Evolutionary conservation across 352 stramenopile species (phyloP).

Genomic region (Phytopythium litorale): DNA sequence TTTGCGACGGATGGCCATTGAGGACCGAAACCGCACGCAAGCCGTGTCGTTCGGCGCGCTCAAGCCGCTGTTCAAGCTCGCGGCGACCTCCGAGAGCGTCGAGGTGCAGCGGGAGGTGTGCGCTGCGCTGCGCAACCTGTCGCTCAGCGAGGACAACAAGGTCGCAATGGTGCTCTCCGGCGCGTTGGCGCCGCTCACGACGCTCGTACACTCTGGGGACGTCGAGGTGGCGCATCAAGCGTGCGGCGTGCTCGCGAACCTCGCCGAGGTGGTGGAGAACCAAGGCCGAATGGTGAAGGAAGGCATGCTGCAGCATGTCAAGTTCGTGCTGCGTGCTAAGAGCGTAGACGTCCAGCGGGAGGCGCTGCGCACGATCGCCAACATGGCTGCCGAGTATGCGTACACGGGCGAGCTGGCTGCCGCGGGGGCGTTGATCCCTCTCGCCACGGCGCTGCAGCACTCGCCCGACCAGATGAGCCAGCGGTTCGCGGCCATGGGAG

Average conservation of each 20-base stretch:
- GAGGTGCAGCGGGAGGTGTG: slow-evolving; percentile 93
- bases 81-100: slow-evolving; percentile 72
- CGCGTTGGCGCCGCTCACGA: slow-evolving; percentile 77
- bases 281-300: slow-evolving; percentile 94
- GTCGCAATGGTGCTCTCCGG: slow-evolving; percentile 88
- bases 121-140: slow-evolving; percentile 90
- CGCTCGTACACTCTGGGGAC: slow-evolving; percentile 89
- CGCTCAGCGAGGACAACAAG: slow-evolving; percentile 91
- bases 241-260: slow-evolving; percentile 90
- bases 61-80: slow-evolving; percentile 84
- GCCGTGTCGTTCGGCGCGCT: slow-evolving; percentile 92
- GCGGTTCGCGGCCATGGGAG: slow-evolving; percentile 93
- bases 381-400: slow-evolving; percentile 94
- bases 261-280: slow-evolving; percentile 94
- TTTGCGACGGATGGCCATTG: slow-evolving; percentile 88
- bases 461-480: slow-evolving; percentile 92
- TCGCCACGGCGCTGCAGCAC: slow-evolving; percentile 83
- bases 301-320: slow-evolving; percentile 94
- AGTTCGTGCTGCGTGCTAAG: slow-evolving; percentile 92
- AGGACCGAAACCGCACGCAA: slow-evolving; percentile 89
- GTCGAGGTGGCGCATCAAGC: slow-evolving; percentile 89
- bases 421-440: slow-evolving; percentile 82
- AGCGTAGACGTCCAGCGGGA: slow-evolving; percentile 93
- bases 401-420: slow-evolving; percentile 92
- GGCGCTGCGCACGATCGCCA: slow-evolving; percentile 91